Base-by-base conservation (phyloP, 1,139 yeast species). In the Blastobotrys elegans region DNA sequence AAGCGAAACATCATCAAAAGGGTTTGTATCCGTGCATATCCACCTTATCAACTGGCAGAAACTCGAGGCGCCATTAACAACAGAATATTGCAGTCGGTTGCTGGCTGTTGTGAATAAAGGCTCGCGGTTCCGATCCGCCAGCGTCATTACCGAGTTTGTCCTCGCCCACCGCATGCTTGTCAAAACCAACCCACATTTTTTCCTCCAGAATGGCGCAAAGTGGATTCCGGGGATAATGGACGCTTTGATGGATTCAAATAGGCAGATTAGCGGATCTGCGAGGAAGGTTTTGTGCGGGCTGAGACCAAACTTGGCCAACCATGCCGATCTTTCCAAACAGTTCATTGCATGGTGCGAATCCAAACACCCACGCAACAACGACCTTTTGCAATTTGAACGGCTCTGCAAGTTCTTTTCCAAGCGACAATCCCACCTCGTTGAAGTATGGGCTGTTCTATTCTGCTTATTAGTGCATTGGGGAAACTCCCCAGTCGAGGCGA, bases 41-140 rank as follows among this genome's bases (percentile, higher is more conserved):
- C 63, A 60, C 50, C 52, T 60, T 18, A 54, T 60, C 45, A 55
- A 57, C 33, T 55, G 54, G 37, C 63, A 58, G 41, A 48, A 54
- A 27, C 46, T 57, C 20, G 59, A 60, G 8, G 44, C 52, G 34
- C 46, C 58, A 2, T 32, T 59, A 30, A 39, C 54, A 6, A 45
- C 49, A n/a, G 60, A 57, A 18, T 52, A 57, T 44, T 56, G 55
- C 6, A 13, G 42, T 14, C 40, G 58, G 24, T 49, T 59, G 27
- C 50, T 58, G 11, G 22, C 40, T 1, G 51, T 56, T 8, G 49
- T 57, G 17, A 40, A 48, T 14, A 53, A 51, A 14, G 50, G 60
- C 26, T 54, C 61, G 2, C 46, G 50, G 7, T 54, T 56, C 35
- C 48, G 56, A 13, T 56, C 63, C 8, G 53, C 56, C 1, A 55